A percentile compares a stretch with the other conserved stretches of the same genome.
These are phyloP conservation scores for Acanthamoeba castellanii DNA, from an alignment of 208 protist species.

Conservation along the genomic window DNA sequence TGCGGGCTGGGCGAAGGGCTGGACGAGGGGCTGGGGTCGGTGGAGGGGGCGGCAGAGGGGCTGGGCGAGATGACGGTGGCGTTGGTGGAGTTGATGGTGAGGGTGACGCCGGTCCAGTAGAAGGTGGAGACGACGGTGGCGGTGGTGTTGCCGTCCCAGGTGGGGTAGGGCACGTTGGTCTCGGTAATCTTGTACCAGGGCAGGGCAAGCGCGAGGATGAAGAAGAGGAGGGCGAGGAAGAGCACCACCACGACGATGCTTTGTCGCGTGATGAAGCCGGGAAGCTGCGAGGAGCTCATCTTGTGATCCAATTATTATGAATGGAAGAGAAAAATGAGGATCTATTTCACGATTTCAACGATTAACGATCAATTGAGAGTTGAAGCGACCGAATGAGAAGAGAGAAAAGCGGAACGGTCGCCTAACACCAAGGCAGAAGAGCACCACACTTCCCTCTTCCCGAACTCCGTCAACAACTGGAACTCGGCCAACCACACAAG, in stretches of 20 bases:
- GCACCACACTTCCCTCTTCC: no score
- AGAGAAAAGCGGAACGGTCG: no score
- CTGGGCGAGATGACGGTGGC: not conserved
- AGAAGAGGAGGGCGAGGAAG: not conserved
- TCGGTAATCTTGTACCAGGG: conserved; percentile 13
- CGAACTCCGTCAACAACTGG: no score
- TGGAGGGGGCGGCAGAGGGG: not conserved
- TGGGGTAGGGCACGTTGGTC: conserved; percentile 13
- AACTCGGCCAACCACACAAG: no score
- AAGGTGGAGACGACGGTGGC: conserved; percentile 1
- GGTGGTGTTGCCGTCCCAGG: not conserved
- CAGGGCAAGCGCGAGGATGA: not conserved
- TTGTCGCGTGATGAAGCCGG: conserved; percentile 2
- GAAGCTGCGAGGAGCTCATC: not conserved
- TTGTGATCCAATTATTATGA: no score
- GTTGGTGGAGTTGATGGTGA: not conserved
- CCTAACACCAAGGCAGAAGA: no score
- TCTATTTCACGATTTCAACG: no score
- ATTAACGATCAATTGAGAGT: no score
- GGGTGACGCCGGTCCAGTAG: conserved; percentile 20
- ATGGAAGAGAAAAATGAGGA: no score
- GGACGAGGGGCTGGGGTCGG: not conserved
- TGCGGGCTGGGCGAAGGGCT: not conserved
- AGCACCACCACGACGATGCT: not conserved
- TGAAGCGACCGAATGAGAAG: no score